Percentiles rank a stretch among this genome's conserved stretches.
These are phyloP conservation scores for Pythium sukuiense DNA, from an alignment of 352 stramenopile species.

Conservation along the genomic window DNA sequence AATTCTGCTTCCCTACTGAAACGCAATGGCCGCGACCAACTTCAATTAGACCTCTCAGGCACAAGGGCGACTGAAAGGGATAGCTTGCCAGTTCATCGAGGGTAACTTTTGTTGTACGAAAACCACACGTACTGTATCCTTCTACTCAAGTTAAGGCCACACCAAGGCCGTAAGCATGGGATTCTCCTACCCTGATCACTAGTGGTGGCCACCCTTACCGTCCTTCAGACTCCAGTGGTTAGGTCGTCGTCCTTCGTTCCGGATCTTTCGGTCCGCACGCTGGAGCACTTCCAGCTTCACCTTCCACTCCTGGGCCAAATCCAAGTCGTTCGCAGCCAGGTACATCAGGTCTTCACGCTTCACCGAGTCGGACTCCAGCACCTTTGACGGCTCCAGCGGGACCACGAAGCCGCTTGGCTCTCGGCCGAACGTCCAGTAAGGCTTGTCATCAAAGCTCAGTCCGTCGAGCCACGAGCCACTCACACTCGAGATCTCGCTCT, in stretches of 20 bases:
- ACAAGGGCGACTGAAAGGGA: too few species aligned
- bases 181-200: not conserved
- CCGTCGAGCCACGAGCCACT: constrained; percentile 79
- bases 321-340: constrained; percentile 62
- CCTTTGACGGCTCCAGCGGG: constrained; percentile 48
- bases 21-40: too few species aligned
- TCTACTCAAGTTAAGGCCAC: too few species aligned
- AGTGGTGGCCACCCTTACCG: constrained; percentile 41
- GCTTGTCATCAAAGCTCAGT: constrained; percentile 61
- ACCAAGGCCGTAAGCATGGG: not conserved
- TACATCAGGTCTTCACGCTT: constrained; percentile 72
- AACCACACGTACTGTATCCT: too few species aligned
- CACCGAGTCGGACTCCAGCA: constrained; percentile 71
- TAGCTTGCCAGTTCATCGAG: too few species aligned
- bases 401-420: constrained; percentile 63
- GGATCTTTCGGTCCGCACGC: constrained; percentile 73
- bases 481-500: constrained; percentile 65
- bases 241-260: constrained; percentile 71
- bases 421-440: constrained; percentile 71
- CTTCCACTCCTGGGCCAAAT: constrained; percentile 85
- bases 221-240: constrained; percentile 76
- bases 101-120: too few species aligned
- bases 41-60: too few species aligned
- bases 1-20: too few species aligned
- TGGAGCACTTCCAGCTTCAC: constrained; percentile 80